These are phyloP conservation scores for Luvunga scandens DNA, from an alignment of 345 rosid genomes.

Conservation along the genomic window DNA sequence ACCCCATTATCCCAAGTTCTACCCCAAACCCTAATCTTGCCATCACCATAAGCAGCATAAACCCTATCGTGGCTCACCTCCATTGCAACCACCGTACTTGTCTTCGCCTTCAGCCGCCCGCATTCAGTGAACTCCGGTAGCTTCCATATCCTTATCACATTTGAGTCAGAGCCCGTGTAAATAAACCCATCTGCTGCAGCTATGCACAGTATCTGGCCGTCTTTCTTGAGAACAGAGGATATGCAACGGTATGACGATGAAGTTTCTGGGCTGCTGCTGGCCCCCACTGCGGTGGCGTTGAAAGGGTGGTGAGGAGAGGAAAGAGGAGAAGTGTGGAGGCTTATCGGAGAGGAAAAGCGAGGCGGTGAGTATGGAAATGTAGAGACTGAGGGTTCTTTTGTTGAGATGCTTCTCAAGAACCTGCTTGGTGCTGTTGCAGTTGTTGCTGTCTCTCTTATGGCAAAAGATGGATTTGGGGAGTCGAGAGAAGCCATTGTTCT, in stretches of 20 bases:
- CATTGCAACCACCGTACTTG: conserved; percentile 35
- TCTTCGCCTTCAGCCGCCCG: conserved; percentile 42
- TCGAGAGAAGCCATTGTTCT: conserved; percentile 8
- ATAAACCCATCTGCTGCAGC: conserved; percentile 33
- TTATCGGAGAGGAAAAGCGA: conserved; percentile 23
- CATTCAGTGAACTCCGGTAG: conserved; percentile 49
- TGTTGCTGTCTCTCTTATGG: conserved; percentile 25
- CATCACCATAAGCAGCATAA: conserved; percentile 47
- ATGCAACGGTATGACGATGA: conserved; percentile 32
- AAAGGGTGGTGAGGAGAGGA: conserved; percentile 23
- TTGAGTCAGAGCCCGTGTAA: conserved; percentile 46
- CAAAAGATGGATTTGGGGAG: conserved; percentile 42
- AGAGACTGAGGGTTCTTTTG: conserved; percentile 34
- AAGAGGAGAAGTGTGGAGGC: conserved; percentile 24
- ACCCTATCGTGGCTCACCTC: conserved; percentile 37
- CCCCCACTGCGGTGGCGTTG: conserved; percentile 3
- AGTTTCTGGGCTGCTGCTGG: not conserved
- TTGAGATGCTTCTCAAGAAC: conserved; percentile 37
- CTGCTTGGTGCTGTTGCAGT: not conserved
- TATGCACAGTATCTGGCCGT: conserved; percentile 47
- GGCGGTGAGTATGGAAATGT: conserved; percentile 29
- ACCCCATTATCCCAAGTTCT: conserved; percentile 41
- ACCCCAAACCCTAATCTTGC: conserved; percentile 49
- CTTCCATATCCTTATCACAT: conserved; percentile 46
- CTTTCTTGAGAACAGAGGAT: conserved; percentile 43